These are phyloP conservation scores for Cerioporus squamosus DNA, from an alignment of 1,284 basidiomycete species.

Conservation along the genomic window DNA sequence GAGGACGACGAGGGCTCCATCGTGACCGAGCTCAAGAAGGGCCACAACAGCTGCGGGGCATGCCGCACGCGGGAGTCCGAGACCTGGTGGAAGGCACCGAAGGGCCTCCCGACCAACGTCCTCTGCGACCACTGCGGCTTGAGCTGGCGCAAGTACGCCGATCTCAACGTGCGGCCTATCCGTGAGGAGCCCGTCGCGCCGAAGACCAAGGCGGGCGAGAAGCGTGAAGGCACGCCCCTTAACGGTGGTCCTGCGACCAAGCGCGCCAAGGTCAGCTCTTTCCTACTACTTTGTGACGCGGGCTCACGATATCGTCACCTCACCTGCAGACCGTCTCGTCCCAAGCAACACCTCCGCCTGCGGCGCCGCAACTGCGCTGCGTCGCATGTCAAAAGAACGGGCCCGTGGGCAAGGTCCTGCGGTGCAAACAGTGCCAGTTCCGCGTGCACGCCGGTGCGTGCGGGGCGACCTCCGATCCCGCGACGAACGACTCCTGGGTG, in stretches of 20 bases:
- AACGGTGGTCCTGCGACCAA: conserved; percentile 63
- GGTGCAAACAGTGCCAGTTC: conserved; percentile 80
- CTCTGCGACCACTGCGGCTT: conserved; percentile 84
- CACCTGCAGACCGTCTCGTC: conserved; percentile 50
- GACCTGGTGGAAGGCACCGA: conserved; percentile 87
- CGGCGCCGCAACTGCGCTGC: conserved; percentile 72
- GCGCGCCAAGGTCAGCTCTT: conserved; percentile 63
- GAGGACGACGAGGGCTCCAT: conserved; percentile 79
- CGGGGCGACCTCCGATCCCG: conserved; percentile 69
- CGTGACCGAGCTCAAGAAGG: conserved; percentile 57
- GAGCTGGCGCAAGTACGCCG: conserved; percentile 89
- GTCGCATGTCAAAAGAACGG: conserved; percentile 77
- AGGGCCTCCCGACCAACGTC: conserved; percentile 69
- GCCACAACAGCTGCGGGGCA: conserved; percentile 70
- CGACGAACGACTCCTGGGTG: conserved; percentile 71
- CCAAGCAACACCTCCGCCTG: conserved; percentile 61
- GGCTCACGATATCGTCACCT: neutral
- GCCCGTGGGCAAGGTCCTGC: conserved; percentile 74
- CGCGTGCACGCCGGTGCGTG: conserved; percentile 72
- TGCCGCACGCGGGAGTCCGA: conserved; percentile 78
- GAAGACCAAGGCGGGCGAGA: conserved; percentile 60
- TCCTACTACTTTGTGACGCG: neutral
- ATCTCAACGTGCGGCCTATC: conserved; percentile 72
- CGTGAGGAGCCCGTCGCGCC: conserved; percentile 60
- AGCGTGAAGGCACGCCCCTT: conserved; percentile 81